phyloP scores from a whole-genome alignment of 208 protist genomes.

The Phytomonas francai region DNA sequence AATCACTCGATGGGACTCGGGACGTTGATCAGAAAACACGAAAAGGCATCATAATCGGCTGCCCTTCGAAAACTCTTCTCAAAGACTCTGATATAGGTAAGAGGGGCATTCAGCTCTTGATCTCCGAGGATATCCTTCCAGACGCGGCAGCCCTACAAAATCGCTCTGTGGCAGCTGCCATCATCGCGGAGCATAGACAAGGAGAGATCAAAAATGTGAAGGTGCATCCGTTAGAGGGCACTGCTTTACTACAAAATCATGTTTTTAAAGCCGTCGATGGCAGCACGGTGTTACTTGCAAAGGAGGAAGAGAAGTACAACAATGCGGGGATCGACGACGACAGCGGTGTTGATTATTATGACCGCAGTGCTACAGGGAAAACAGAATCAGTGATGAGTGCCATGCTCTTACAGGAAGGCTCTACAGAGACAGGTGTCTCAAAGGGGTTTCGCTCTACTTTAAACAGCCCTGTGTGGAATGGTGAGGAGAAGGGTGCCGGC shows the following conservation, averaged over 20 bases:
- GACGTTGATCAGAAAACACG: background rate
- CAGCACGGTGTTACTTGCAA: background rate
- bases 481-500: background rate
- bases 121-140: slow-evolving; percentile 20
- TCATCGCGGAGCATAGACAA: slow-evolving; percentile 20
- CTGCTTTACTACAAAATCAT: background rate
- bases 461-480: background rate
- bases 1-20: background rate
- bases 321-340: background rate
- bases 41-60: background rate
- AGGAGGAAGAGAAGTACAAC: background rate
- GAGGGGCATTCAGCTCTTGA: background rate
- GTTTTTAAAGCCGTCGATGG: background rate
- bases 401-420: background rate
- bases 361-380: background rate
- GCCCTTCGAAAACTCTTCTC: background rate
- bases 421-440: background rate
- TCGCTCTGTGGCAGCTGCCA: slow-evolving; percentile 42
- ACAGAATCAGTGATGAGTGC: background rate
- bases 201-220: slow-evolving; percentile 10
- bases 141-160: slow-evolving; percentile 34
- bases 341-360: background rate
- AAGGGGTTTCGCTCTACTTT: background rate
- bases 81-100: background rate
- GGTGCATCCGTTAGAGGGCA: background rate